phyloP scores from a whole-genome alignment of 768 basidiomycete genomes.

The Infundibulicybe gibba region DNA sequence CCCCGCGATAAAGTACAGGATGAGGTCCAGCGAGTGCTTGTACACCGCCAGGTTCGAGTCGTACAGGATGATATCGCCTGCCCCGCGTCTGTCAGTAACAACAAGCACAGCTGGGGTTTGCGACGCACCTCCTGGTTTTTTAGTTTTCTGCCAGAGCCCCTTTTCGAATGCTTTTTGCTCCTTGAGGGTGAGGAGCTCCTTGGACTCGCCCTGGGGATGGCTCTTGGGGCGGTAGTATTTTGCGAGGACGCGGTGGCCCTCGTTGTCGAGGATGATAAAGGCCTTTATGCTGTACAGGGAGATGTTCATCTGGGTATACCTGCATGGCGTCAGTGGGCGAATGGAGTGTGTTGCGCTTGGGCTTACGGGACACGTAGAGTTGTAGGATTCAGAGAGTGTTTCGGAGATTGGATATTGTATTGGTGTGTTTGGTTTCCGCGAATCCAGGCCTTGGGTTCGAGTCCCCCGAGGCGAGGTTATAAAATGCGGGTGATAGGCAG shows the following conservation, averaged over 20 bases:
- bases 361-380: no score
- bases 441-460: no score
- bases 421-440: no score
- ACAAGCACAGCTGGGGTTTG: not conserved
- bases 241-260: constrained; percentile 90
- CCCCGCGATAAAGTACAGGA: constrained; percentile 89
- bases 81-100: not conserved
- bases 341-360: not conserved
- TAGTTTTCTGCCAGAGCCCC: constrained; percentile 92
- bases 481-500: no score
- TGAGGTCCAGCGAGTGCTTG: constrained; percentile 92
- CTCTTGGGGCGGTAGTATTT: constrained; percentile 90
- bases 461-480: no score
- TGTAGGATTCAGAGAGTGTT: no score
- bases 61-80: constrained; percentile 93
- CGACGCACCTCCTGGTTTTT: constrained; percentile 80
- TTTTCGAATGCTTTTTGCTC: constrained; percentile 97
- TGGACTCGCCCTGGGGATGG: constrained; percentile 57
- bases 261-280: constrained; percentile 91
- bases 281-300: constrained; percentile 86
- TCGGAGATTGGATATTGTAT: no score
- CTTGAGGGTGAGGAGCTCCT: constrained; percentile 68
- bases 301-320: constrained; percentile 57
- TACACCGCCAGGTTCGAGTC: constrained; percentile 90
- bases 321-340: not conserved